Evolutionary conservation across 2,329 filamentous ascomycete genomes (phyloP).

Genomic region (Plectosphaerella plurivora): DNA sequence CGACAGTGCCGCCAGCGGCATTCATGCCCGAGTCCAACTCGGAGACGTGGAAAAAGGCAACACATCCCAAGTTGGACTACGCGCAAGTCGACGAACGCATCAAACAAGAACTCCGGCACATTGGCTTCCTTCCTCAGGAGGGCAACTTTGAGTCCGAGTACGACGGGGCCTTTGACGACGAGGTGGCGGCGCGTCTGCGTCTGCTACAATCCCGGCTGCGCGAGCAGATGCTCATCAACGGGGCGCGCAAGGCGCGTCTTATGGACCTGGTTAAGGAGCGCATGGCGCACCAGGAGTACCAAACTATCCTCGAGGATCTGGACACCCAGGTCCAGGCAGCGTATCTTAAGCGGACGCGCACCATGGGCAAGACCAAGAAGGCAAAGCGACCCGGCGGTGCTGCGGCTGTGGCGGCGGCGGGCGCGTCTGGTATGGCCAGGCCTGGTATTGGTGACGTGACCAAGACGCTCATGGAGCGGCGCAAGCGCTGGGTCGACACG

Average conservation of each 20-base stretch:
- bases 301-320: constrained; percentile 92
- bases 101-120: constrained; percentile 84
- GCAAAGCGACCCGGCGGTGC: constrained; percentile 75
- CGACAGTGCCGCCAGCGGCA: constrained; percentile 61
- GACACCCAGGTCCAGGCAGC: constrained; percentile 92
- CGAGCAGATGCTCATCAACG: constrained; percentile 81
- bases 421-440: constrained; percentile 58
- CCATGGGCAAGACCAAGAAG: constrained; percentile 91
- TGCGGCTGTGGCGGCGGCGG: constrained; percentile 56
- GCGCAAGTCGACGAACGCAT: constrained; percentile 83
- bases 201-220: constrained; percentile 79
- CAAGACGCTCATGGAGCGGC: constrained; percentile 86
- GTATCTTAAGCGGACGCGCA: constrained; percentile 92
- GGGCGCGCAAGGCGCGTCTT: constrained; percentile 81
- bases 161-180: constrained; percentile 87
- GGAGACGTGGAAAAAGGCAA: constrained; percentile 74
- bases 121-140: constrained; percentile 76
- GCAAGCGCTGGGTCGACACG: constrained; percentile 82
- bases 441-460: constrained; percentile 87
- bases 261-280: constrained; percentile 85
- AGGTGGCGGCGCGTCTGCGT: constrained; percentile 84
- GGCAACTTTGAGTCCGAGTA: constrained; percentile 63
- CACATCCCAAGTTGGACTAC: constrained; percentile 75
- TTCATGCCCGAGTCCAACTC: constrained; percentile 73
- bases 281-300: constrained; percentile 95